Base-by-base conservation (phyloP, 768 basidiomycete genomes). In the Lactarius indigo region DNA sequence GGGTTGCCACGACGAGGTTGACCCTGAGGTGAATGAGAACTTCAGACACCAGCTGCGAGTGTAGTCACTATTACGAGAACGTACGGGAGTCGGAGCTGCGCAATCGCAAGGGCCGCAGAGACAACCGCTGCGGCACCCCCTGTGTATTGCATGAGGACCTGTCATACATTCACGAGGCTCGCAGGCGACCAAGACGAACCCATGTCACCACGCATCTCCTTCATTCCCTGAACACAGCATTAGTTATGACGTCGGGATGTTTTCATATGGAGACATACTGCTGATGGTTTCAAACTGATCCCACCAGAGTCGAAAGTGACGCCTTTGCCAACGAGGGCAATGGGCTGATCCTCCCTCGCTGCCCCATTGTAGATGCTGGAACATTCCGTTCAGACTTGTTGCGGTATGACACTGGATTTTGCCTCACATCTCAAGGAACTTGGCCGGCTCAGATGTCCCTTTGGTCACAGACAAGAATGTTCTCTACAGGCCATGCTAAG, bases 271-370 rank as follows among this genome's bases (percentile, higher is more conserved):
- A 9, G 8, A 80, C 85, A 72, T 68, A 87, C 91, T 39, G 82
- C 81, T 39, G 82, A 74, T n/a, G 90, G 86, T 77, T 95, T 95
- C 76, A 96, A 78, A 66, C 88, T 90, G 76, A 94, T 94, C 70
- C 92, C 92, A 81, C 92, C 92, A 3, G 87, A 86, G 76, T 96
- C 92, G 69, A 95, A 96, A 18, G 92, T 94, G 74, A 95, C 88
- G 67, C 93, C 93, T 75, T 95, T 94, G 39, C 93, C 93, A 41
- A 95, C 91, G 66, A 92, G 81, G 3, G 86, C 88, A 17, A 92
- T 79, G 3, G 91, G 92, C 61, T 80, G 80, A 59, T 82, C 77
- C 68, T 81, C 79, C 64, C 81, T 76, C 3, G 83, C 74, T 1
- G 85, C 88, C n/a, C 92, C 92, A 37, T 88, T 87, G 82, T 96